Evolutionary conservation across 768 basidiomycete species (phyloP), one percentile per base, ranked within the genome.

Genomic region (Rhodotorula babjevae): DNA sequence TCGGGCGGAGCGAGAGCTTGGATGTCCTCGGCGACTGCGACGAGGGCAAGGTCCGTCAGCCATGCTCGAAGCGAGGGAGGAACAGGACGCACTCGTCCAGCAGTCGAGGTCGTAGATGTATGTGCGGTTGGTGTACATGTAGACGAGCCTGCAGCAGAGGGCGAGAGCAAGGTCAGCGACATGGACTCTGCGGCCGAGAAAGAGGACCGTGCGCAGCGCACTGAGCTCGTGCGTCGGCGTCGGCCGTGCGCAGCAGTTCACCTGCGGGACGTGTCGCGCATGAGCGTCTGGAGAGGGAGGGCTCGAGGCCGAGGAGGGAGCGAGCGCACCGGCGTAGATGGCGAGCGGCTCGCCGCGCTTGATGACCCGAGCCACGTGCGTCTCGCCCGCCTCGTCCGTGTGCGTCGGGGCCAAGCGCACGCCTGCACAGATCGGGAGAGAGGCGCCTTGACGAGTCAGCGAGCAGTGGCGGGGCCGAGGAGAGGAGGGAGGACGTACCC

Each of bases 41-140:
- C 36, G 36, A 36, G 36, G 36, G 36, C 36, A 36, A 36, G 9
- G 36, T n/a, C n/a, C n/a, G n/a, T n/a, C n/a, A n/a, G n/a, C n/a
- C n/a, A n/a, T n/a, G n/a, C 10, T 42, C 21, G 19, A 12, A 44
- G 7, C n/a, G 11, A 5, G 18, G 19, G 8, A 0, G 53, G 15
- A 42, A 25, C 36, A 10, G 31, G 27, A 40, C 69, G 29, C 18
- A 74, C 73, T 46, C 14, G 36, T 61, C 63, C 59, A 68, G 2
- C 29, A 1, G 23, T 71, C 73, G 46, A 74, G 59, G 10, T 65
- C 63, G 33, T 70, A 74, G 33, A 70, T 58, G 42, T 74, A 74
- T 60, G 46, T 62, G 11, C 73, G 66, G 0, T 61, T 19, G 31
- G 46, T 40, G 9, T 40, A 2, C 3, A 14, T 12, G 59, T 74